Base-by-base conservation (phyloP, 257 asterid genomes). In the Solanum corneliomulleri region DNA sequence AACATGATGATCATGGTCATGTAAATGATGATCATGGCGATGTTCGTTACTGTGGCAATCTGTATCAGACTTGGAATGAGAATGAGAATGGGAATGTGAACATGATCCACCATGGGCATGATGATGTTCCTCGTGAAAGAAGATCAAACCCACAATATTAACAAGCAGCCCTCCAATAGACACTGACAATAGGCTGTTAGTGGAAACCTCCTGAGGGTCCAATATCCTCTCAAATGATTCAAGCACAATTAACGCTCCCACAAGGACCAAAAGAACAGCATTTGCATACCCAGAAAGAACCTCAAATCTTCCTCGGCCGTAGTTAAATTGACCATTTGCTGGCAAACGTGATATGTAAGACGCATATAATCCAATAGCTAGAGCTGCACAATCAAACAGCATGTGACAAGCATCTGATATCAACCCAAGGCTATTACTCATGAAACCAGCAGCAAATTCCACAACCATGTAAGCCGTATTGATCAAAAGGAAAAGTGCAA, bases 101-200 rank as follows among this genome's bases (percentile, higher is more conserved):
- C 93, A 95, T 35, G 98, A 93, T 82, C 98, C 98, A 83, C 99
- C 99, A 91, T 97, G 99, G 44, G 99, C 98, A 62, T 93, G 98
- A 90, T 97, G 99, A 90, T 97, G 99, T 91, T 97, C 99, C 94
- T 96, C 99, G 9, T 97, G 99, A 89, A 97, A 97, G 92, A 97
- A 97, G 42, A 97, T 87, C 83, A 97, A 91, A 86, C 99, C 99
- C 3, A 97, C 93, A 62, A 96, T 88, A 84, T 97, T 97, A 81
- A 97, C 99, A 82, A 96, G 87, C 86, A 97, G 93, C n/a, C 99
- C 99, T 5, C 99, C 99, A 84, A 97, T 29, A 7, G 99, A 97
- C 82, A 97, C 99, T 13, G 94, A 78, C 84, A 96, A 88, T 85
- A 97, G 81, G 80, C 99, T 96, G 87, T 89, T 89, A 12, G 99